Conservation (phyloP, 2,329 filamentous ascomycete genomes). For the Aotearoamyces nothofagi region DNA sequence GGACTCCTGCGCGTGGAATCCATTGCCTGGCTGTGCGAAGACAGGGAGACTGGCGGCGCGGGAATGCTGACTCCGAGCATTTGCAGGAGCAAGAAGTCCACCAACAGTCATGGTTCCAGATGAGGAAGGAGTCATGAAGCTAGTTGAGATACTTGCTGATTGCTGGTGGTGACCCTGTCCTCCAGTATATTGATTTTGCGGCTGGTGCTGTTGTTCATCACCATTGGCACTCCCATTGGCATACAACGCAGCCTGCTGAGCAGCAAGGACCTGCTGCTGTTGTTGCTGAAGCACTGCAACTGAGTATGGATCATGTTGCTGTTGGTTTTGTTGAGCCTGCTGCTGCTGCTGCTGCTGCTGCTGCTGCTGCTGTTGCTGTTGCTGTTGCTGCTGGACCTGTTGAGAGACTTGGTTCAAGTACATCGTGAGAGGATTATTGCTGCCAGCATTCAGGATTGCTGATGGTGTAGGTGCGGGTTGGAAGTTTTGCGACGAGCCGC, state of each 20-base stretch:
- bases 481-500: constrained; percentile 32
- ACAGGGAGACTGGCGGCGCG: constrained; percentile 77
- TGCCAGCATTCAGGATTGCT: constrained; percentile 61
- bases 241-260: constrained; percentile 71
- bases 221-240: constrained; percentile 48
- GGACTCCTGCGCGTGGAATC: constrained; percentile 34
- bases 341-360: constrained; percentile 36
- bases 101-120: constrained; percentile 55
- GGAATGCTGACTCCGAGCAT: constrained; percentile 38
- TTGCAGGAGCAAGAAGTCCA: constrained; percentile 60
- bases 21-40: constrained; percentile 47
- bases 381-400: constrained; percentile 56
- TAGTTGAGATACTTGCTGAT: constrained; percentile 49
- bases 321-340: constrained; percentile 31
- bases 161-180: constrained; percentile 39
- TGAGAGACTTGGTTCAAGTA: constrained; percentile 76
- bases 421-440: constrained; percentile 81
- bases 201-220: constrained; percentile 45
- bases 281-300: constrained; percentile 31
- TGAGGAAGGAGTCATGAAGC: constrained; percentile 33
- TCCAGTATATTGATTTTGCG: too few species aligned
- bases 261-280: constrained; percentile 54
- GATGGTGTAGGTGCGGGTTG: constrained; percentile 47
- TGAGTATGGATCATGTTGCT: constrained; percentile 22
- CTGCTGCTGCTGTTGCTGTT: constrained; percentile 40